phyloP scores from a whole-genome alignment of 2,329 filamentous ascomycete genomes.

The Aspergillus hortae region DNA sequence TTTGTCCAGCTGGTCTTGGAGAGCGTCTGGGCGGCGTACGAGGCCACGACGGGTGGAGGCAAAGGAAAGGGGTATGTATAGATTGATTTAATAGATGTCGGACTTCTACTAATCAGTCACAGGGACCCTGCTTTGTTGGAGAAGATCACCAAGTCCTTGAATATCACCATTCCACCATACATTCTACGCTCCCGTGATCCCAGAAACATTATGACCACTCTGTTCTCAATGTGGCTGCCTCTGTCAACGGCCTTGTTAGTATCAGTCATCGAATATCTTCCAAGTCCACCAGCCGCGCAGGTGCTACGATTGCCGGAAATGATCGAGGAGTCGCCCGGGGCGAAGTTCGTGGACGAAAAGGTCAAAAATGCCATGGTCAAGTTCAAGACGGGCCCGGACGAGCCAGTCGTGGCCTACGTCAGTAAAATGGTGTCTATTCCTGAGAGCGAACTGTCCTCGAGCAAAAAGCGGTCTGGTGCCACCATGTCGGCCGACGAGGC shows the following conservation, averaged over 20 bases:
- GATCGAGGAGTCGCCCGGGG: constrained; percentile 74
- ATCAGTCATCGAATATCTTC: constrained; percentile 88
- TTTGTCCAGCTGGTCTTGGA: constrained; percentile 96
- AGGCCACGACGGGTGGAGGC: constrained; percentile 79
- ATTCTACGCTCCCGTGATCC: constrained; percentile 80
- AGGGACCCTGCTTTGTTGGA: constrained; percentile 77
- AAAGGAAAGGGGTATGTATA: constrained; percentile 71
- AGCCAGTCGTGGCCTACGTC: constrained; percentile 87
- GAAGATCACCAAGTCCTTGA: constrained; percentile 91
- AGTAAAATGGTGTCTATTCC: constrained; percentile 98
- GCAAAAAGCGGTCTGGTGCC: constrained; percentile 66
- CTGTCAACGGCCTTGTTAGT: constrained; percentile 89
- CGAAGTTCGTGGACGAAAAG: constrained; percentile 62
- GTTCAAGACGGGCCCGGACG: constrained; percentile 67
- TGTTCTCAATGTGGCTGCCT: constrained; percentile 88
- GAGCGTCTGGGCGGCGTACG: constrained; percentile 93
- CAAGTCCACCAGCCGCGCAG: constrained; percentile 78
- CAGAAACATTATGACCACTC: constrained; percentile 73
- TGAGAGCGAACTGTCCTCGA: constrained; percentile 84
- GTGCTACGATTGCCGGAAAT: constrained; percentile 74
- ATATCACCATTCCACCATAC: constrained; percentile 79
- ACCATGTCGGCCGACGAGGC: constrained; percentile 85
- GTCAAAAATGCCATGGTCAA: constrained; percentile 77
- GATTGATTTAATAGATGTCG: constrained; percentile 1
- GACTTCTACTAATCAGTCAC: constrained; percentile 31